Base-by-base conservation (phyloP, 106 monocot species). In the Acorus gramineus region DNA sequence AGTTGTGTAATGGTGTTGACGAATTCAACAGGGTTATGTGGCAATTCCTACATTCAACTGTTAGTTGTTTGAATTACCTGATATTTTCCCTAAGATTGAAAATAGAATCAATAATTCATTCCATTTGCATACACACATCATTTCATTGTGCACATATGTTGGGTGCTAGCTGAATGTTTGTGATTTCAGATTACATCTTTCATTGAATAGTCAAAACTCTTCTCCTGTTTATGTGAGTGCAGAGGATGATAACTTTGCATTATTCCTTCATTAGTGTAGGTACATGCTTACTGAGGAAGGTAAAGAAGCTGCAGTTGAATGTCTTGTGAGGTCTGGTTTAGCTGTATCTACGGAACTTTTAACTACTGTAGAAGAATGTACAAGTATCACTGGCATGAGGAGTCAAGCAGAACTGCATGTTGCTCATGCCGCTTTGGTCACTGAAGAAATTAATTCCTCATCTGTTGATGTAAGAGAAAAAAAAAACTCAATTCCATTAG, bases 251-350 rank as follows among this genome's bases (percentile, higher is more conserved):
- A 13, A 67, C 43, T 69, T 46, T 62, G 45, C 4, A 3, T 45
- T 60, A 28, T 28, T 28, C 28, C 28, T 72, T 46, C 11, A 73
- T 59, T 42, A 63, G 46, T 62, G 11, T 57, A 94, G 94, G 67
- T 94, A 84, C 65, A 86, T 94, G 94, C 66, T 94, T 74, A 94
- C 94, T 64, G 71, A 90, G 69, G 89, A 94, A 82, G 94, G 94
- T 5, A 65, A 71, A 59, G 81, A 79, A 64, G 68, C 77, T 66
- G 94, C 94, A 56, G 65, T 72, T 66, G 94, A 94, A 58, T 90
- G 94, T 70, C 73, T 94, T 44, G 43, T 72, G 51, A 79, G 94
- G 70, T 90, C 89, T 77, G 86, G 86, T 13, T 72, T 90, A 71
- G 62, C 50, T 57, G 83, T 75, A 79, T 69, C 78, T 56, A 6